These are phyloP conservation scores for Tetrapisispora phaffii DNA, from an alignment of 805 yeast species.

Conservation along the genomic window DNA sequence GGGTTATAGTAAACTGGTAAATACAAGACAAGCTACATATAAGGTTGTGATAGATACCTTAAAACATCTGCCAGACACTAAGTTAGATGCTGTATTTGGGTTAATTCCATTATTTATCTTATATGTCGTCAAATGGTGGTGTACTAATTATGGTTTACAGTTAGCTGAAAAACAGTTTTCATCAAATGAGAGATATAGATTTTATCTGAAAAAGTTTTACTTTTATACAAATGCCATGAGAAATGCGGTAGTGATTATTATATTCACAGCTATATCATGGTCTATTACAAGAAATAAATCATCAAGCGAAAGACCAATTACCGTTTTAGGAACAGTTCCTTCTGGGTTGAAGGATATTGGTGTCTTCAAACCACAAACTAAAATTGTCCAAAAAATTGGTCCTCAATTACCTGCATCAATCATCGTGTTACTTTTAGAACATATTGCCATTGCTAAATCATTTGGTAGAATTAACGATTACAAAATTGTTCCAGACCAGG, in stretches of 20 bases:
- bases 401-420: constrained; percentile 78
- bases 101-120: constrained; percentile 62
- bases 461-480: constrained; percentile 89
- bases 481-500: constrained; percentile 87
- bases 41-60: constrained; percentile 59
- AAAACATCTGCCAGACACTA: constrained; percentile 59
- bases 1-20: constrained; percentile 62
- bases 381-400: constrained; percentile 51
- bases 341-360: constrained; percentile 74
- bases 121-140: constrained; percentile 58
- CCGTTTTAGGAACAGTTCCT: constrained; percentile 69
- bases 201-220: constrained; percentile 33
- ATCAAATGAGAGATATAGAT: neutral
- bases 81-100: constrained; percentile 84
- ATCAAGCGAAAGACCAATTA: constrained; percentile 34
- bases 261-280: constrained; percentile 79
- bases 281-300: constrained; percentile 48
- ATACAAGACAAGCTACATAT: constrained; percentile 66
- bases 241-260: constrained; percentile 70
- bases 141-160: constrained; percentile 46
- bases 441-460: constrained; percentile 86
- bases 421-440: constrained; percentile 76
- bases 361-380: constrained; percentile 53
- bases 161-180: constrained; percentile 44
- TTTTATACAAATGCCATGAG: constrained; percentile 72